A percentile compares a stretch with the other conserved stretches of the same genome.
phyloP scores from a whole-genome alignment of 2,329 filamentous ascomycete genomes.

The Beauveria sp. region DNA sequence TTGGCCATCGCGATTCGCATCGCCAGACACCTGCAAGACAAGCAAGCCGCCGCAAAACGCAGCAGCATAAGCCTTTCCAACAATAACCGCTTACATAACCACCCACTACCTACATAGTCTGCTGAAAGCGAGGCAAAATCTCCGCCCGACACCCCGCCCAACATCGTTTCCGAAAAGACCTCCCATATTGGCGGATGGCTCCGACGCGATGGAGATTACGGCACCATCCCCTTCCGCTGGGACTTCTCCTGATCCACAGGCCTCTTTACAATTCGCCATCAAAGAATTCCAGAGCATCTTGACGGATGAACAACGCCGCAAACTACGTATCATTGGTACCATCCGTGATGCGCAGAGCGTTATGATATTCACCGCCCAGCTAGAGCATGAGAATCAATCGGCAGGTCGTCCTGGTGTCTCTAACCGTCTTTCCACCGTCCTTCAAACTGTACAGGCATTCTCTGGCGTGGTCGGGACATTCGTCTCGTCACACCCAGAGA shows the following conservation, averaged over 20 bases:
- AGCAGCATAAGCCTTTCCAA: too few relatives aligned
- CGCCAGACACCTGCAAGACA: too few relatives aligned
- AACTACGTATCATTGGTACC: neutral
- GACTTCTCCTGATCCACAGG: neutral
- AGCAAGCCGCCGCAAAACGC: too few relatives aligned
- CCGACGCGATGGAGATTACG: neutral
- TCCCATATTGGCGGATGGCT: too few relatives aligned
- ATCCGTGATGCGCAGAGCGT: neutral
- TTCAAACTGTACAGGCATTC: conserved; percentile 26
- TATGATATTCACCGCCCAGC: neutral
- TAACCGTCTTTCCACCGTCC: neutral
- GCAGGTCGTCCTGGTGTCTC: neutral
- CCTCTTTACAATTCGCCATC: neutral
- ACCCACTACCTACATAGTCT: too few relatives aligned
- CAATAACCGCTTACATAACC: too few relatives aligned
- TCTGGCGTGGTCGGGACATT: conserved; percentile 27
- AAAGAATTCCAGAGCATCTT: neutral
- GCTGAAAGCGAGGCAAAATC: too few relatives aligned
- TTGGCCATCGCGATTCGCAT: too few relatives aligned
- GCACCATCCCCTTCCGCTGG: conserved; percentile 10
- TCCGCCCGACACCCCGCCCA: too few relatives aligned
- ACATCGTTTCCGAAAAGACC: too few relatives aligned
- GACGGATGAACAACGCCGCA: neutral
- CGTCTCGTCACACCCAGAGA: conserved; percentile 27
- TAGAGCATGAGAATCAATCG: neutral